Evolutionary conservation across 2,329 filamentous ascomycete species (phyloP), one percentile per base, ranked within the genome.

Genomic region (Colletotrichum musicola): DNA sequence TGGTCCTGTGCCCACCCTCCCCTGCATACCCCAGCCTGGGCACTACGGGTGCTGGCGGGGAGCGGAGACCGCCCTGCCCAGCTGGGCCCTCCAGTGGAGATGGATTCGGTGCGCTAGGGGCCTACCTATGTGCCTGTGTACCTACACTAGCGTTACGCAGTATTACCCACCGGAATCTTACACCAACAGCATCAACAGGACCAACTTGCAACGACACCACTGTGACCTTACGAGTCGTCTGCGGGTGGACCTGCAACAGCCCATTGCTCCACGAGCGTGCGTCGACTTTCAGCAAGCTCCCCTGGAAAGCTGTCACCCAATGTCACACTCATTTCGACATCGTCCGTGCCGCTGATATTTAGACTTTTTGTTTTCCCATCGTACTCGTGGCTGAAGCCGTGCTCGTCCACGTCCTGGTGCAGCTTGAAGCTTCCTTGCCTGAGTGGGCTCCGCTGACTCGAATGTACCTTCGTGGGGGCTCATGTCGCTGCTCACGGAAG

Each of bases 21-120:
- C 57, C 57, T 62, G 42, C 49, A 47, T 55, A 40, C 57, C 49
- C 57, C 49, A 38, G 57, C 27, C 63, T 60, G 59, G 59, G 49
- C 63, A 55, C 57, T 18, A 46, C 57, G 54, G 61, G 50, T 54
- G 40, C 63, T 55, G 49, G 49, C 44, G 64, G 58, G 59, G 58
- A 67, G 64, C 50, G 64, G 64, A 54, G 59, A 44, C 59, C 38
- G 13, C 38, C 14, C 38, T 18, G 27, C 16, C 18, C 20, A n/a
- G 25, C 44, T 27, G 49, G 9, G 10, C 7, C 30, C 30, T 25
- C 30, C 6, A 35, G 30, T 35, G 30, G 30, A 10, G 30, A 35
- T 10, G 30, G 30, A 9, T 30, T 10, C 1, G 27, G 27, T 10
- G 4, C 22, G 22, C 22, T 25, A 25, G 22, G 22, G 22, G 22